Percentiles rank a stretch among this genome's conserved stretches.
phyloP scores from a whole-genome alignment of 1,139 yeast species.

The Pichia sp. region DNA sequence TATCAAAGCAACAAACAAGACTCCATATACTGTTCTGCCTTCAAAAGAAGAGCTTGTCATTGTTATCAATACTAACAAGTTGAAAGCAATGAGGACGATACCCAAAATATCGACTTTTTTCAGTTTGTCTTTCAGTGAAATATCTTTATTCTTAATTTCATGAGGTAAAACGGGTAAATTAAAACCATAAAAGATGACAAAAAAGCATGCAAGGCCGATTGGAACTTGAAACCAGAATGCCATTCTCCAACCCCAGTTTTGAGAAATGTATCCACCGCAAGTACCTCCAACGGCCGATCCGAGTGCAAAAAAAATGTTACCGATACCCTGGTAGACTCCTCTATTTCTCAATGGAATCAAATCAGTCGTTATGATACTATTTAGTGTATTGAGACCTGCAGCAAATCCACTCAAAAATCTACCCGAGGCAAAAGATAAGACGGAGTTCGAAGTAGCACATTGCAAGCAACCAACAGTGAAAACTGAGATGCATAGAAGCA shows the following conservation, averaged over 20 bases:
- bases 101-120: constrained; percentile 68
- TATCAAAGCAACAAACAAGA: constrained; percentile 6
- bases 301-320: constrained; percentile 55
- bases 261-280: constrained; percentile 64
- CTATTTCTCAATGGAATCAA: constrained; percentile 49
- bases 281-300: constrained; percentile 71
- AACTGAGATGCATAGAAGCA: constrained; percentile 38
- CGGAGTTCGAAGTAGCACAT: constrained; percentile 38
- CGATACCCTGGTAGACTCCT: constrained; percentile 54
- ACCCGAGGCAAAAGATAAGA: constrained; percentile 45
- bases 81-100: constrained; percentile 50
- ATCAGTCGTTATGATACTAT: constrained; percentile 50
- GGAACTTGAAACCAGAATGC: constrained; percentile 61
- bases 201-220: constrained; percentile 43
- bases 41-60: constrained; percentile 65
- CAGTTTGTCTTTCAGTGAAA: constrained; percentile 31
- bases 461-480: constrained; percentile 50
- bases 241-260: constrained; percentile 72
- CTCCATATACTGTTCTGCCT: constrained; percentile 16
- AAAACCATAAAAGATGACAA: constrained; percentile 28
- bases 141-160: constrained; percentile 26
- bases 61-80: constrained; percentile 31
- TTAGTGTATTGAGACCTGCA: constrained; percentile 50
- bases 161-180: constrained; percentile 27
- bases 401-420: constrained; percentile 57